phyloP scores from a whole-genome alignment of 192 early-diverging fungal genomes.

The Coemansia sp. region DNA sequence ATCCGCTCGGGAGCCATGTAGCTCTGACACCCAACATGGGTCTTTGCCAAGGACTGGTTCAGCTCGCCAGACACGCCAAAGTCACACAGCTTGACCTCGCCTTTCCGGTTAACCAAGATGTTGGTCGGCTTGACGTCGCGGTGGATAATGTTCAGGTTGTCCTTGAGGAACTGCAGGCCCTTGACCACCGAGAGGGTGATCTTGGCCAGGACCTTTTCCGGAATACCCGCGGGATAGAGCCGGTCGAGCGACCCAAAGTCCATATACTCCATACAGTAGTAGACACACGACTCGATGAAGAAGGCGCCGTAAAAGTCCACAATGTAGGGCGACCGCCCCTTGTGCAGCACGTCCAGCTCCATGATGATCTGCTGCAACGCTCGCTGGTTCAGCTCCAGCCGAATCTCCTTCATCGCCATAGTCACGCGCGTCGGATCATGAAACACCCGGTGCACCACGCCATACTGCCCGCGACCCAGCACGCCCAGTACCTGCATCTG shows the following conservation, averaged over 20 bases:
- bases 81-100: conserved; percentile 92
- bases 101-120: conserved; percentile 75
- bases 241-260: conserved; percentile 90
- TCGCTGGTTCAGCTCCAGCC: conserved; percentile 83
- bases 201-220: conserved; percentile 70
- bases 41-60: conserved; percentile 83
- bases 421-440: conserved; percentile 78
- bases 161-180: conserved; percentile 81
- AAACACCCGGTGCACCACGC: conserved; percentile 85
- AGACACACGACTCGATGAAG: conserved; percentile 92
- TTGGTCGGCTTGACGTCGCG: conserved; percentile 96
- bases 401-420: conserved; percentile 92
- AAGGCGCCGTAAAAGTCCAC: conserved; percentile 99
- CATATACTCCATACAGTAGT: conserved; percentile 99
- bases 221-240: conserved; percentile 72
- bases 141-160: conserved; percentile 83
- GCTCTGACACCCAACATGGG: conserved; percentile 88
- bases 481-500: conserved; percentile 72
- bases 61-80: conserved; percentile 94
- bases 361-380: conserved; percentile 91
- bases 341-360: conserved; percentile 93
- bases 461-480: conserved; percentile 89
- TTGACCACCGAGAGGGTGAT: conserved; percentile 75
- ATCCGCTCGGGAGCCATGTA: conserved; percentile 98
- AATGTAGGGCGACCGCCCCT: conserved; percentile 78